Conservation (phyloP, 257 asterid species). For the Gentiana macrophylla region DNA sequence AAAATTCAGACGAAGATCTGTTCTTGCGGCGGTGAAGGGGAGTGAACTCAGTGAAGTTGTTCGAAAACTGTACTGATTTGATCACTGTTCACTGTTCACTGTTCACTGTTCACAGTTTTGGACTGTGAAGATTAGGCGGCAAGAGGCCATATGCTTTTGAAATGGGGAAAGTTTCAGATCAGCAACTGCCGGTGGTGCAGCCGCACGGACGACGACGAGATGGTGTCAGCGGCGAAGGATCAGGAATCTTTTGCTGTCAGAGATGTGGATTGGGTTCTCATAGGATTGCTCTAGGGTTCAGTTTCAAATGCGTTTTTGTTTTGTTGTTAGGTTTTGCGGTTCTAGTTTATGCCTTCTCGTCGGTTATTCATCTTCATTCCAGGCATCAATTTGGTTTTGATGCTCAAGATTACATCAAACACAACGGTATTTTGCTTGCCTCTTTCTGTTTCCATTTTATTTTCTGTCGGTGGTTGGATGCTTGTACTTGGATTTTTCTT, state of each 20-base stretch:
- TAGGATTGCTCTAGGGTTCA: conserved; percentile 18
- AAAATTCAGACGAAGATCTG: no score
- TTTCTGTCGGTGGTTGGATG: neutral
- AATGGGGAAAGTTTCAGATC: conserved; percentile 62
- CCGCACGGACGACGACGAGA: conserved; percentile 16
- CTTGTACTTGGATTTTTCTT: no score
- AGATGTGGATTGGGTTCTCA: conserved; percentile 34
- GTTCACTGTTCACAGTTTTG: no score
- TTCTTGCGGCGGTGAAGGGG: no score
- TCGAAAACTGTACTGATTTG: no score
- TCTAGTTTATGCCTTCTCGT: conserved; percentile 41
- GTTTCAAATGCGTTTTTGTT: conserved; percentile 51
- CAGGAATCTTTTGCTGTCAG: conserved; percentile 32
- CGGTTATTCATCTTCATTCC: conserved; percentile 40
- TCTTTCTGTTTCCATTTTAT: neutral
- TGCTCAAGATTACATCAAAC: conserved; percentile 45
- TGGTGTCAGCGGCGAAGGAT: conserved; percentile 19
- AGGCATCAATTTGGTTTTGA: conserved; percentile 36
- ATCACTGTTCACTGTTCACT: neutral
- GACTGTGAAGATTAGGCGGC: neutral
- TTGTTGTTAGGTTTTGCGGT: conserved; percentile 41
- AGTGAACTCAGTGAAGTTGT: no score
- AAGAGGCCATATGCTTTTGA: conserved; percentile 58
- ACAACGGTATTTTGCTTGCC: conserved; percentile 25
- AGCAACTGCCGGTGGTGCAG: conserved; percentile 54